Evolutionary conservation across 495 filamentous ascomycete genomes (phyloP), one percentile per base, ranked within the genome.

Genomic region (Barbatosphaeria neglecta): DNA sequence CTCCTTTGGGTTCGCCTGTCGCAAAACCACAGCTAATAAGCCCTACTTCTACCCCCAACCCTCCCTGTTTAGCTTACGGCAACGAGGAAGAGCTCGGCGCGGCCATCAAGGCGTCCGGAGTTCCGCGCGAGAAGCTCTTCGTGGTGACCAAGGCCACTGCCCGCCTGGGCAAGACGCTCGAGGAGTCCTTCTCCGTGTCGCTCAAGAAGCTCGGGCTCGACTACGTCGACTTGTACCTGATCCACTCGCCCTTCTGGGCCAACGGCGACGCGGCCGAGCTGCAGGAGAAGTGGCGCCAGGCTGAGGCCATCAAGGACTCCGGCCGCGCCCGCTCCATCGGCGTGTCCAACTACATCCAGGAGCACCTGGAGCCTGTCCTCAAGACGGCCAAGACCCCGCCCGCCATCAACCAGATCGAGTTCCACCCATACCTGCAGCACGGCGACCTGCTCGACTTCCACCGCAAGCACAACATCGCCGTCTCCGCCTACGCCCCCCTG

Each of bases 371-470:
- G 54, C 70, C 73, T 2, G 75, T 83, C 31, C 62, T 93, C 11
- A 62, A 77, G 46, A 86, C 78, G 0, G 81, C 84, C 17, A 78
- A 68, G 35, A 58, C 77, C 18, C 58, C 68, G 11, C 89, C 89
- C 0, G 78, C 70, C 2, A 73, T 88, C 54, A 94, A 95, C 63
- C 88, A 94, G 69, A 85, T 94, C 50, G 87, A 95, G 63, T 90
- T 77, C 55, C 85, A 94, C 55, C 83, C 87, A 0, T 94, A 95
- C 60, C 72, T 95, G 28, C 89, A 94, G 61, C 87, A 83, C 59
- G 67, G 66, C 3, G 62, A 65, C n/a, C 70, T 94, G 15, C 33
- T 93, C 5, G 61, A 66, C 5, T 86, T 75, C 62, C 80, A 83
- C 47, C 72, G 77, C 53, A 63, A 76, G 57, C 70, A 87, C 47